These are phyloP conservation scores for Rutstroemia sp. DNA, from an alignment of 2,329 filamentous ascomycete genomes.

Conservation along the genomic window DNA sequence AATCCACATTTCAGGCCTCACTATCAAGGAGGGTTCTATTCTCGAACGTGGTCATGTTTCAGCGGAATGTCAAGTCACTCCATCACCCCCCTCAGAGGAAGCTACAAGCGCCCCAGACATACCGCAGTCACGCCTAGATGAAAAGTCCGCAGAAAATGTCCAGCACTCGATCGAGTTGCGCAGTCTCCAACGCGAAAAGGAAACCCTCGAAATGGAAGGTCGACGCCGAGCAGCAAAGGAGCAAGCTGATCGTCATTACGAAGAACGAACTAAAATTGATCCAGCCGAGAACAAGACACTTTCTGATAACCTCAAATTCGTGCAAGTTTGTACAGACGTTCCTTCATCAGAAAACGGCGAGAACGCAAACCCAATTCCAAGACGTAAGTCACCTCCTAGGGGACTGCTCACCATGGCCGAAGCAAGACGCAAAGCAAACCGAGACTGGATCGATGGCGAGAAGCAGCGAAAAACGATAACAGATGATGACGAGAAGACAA, in stretches of 20 bases:
- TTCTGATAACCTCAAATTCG: not conserved
- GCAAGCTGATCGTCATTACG: not conserved
- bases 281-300: not conserved
- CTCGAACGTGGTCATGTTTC: not conserved
- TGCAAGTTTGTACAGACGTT: too few species aligned
- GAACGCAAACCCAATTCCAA: not conserved
- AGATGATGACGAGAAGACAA: not conserved
- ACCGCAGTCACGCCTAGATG: not conserved
- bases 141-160: not conserved
- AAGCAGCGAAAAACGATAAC: not conserved
- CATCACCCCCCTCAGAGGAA: not conserved
- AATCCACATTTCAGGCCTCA: slow-evolving; percentile 3
- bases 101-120: too few species aligned
- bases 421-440: not conserved
- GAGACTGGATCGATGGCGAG: not conserved
- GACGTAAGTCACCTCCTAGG: not conserved
- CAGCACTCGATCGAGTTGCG: not conserved
- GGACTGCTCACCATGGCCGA: not conserved
- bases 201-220: slow-evolving; percentile 4
- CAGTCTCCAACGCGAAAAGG: not conserved
- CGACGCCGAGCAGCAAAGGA: slow-evolving; percentile 3
- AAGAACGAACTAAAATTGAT: not conserved
- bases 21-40: not conserved
- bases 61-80: too few species aligned
- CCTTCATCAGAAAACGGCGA: not conserved